Conservation (phyloP, 2,329 filamentous ascomycete genomes). For the Thielaviopsis ethacetica region DNA sequence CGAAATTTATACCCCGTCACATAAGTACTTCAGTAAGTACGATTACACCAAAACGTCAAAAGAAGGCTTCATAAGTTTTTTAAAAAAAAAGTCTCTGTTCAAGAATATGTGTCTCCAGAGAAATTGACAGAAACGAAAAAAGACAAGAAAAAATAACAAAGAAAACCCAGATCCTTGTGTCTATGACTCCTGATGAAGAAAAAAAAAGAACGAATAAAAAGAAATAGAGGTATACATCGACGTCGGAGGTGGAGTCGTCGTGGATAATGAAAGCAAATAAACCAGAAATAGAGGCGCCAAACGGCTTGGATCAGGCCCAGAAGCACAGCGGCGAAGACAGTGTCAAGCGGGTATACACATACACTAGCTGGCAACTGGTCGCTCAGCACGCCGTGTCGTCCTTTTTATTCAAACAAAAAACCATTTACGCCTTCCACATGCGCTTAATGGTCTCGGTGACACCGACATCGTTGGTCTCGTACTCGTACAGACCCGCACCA, state of each 20-base stretch:
- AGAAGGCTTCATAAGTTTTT: background rate
- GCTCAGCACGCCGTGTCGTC: background rate
- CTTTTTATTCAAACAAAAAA: background rate
- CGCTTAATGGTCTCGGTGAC: slow-evolving; percentile 77
- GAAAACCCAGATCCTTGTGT: slow-evolving; percentile 6
- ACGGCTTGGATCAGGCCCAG: background rate
- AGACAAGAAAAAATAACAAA: slow-evolving; percentile 4
- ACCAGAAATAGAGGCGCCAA: background rate
- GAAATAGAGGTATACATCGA: background rate
- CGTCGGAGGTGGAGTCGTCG: background rate
- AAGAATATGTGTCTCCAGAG: background rate
- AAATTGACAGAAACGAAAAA: background rate
- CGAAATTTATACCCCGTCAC: too few species aligned
- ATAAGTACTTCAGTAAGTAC: too few species aligned
- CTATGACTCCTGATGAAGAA: slow-evolving; percentile 5
- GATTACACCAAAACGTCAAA: too few species aligned
- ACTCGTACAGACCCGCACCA: slow-evolving; percentile 86
- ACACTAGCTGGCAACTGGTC: background rate
- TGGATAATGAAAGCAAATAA: background rate
- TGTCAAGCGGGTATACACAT: background rate
- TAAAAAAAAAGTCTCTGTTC: slow-evolving; percentile 5
- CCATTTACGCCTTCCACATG: slow-evolving; percentile 63
- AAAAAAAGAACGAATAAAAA: background rate
- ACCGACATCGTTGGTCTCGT: slow-evolving; percentile 96
- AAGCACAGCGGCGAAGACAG: background rate